phyloP scores from a whole-genome alignment of 1,139 yeast species.

The Protomyces inouyei region DNA sequence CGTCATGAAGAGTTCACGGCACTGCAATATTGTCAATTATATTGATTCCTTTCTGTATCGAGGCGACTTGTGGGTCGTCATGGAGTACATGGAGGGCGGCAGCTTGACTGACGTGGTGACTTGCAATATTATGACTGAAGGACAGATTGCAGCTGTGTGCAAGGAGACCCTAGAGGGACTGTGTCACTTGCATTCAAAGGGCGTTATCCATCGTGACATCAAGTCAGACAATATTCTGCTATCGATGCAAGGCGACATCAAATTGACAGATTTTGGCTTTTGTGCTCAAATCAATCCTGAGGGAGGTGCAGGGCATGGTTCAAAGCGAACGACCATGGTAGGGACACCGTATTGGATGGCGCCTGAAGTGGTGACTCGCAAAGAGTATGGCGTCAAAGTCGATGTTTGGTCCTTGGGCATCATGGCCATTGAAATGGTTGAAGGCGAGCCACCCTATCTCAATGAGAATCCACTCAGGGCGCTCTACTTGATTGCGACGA shows the following conservation, averaged over 20 bases:
- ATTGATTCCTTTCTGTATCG: constrained; percentile 72
- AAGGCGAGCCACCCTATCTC: constrained; percentile 96
- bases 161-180: constrained; percentile 83
- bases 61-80: constrained; percentile 82
- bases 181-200: constrained; percentile 81
- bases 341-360: constrained; percentile 99
- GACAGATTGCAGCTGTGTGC: constrained; percentile 96
- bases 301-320: constrained; percentile 39
- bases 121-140: constrained; percentile 90
- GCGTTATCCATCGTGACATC: constrained; percentile 93
- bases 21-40: constrained; percentile 87
- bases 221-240: constrained; percentile 88
- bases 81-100: constrained; percentile 99
- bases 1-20: constrained; percentile 92
- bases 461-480: constrained; percentile 92
- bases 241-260: constrained; percentile 79
- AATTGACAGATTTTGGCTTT: constrained; percentile 70
- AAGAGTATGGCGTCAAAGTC: constrained; percentile 94
- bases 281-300: constrained; percentile 93
- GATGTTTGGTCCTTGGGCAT: constrained; percentile 97
- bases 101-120: constrained; percentile 92
- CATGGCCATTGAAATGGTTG: constrained; percentile 97
- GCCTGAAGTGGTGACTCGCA: constrained; percentile 90
- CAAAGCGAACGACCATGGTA: constrained; percentile 93
- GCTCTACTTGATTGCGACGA: constrained; percentile 84